Percentiles rank a stretch among this genome's conserved stretches.
These are phyloP conservation scores for Eucalyptus lansdowneana DNA, from an alignment of 345 rosid genomes.

Conservation along the genomic window DNA sequence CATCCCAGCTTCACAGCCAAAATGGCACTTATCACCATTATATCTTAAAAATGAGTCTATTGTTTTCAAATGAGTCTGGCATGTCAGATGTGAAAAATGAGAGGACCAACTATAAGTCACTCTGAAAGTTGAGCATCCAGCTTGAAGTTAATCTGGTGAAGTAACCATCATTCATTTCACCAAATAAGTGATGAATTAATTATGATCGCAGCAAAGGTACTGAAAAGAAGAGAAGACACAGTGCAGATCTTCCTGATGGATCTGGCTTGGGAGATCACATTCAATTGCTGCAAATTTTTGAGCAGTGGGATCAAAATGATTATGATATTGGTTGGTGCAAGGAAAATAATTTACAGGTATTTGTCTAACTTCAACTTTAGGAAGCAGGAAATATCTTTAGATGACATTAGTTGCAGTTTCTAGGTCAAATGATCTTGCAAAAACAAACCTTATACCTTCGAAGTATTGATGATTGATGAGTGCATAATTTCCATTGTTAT, in stretches of 20 bases:
- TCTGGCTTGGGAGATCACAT: constrained; percentile 94
- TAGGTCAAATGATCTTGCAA: background rate
- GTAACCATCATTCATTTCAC: background rate
- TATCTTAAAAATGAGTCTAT: background rate
- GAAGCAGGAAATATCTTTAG: background rate
- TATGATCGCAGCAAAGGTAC: constrained; percentile 29
- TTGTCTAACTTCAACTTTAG: background rate
- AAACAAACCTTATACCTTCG: background rate
- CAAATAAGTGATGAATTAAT: background rate
- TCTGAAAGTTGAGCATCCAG: background rate
- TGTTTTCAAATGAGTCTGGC: background rate
- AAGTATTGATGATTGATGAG: background rate
- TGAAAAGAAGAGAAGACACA: constrained; percentile 80
- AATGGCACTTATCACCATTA: background rate
- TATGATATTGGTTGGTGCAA: constrained; percentile 77
- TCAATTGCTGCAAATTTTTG: constrained; percentile 80
- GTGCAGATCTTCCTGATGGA: constrained; percentile 77
- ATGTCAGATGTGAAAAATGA: background rate
- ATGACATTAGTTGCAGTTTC: background rate
- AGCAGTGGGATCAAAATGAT: constrained; percentile 58
- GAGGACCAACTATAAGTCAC: background rate
- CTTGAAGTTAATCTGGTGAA: background rate
- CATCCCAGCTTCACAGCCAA: background rate
- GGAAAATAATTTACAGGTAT: constrained; percentile 69
- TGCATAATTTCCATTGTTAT: background rate